Evolutionary conservation across 306 rosid species (phyloP).

Genomic region (Mimosa bimucronata): DNA sequence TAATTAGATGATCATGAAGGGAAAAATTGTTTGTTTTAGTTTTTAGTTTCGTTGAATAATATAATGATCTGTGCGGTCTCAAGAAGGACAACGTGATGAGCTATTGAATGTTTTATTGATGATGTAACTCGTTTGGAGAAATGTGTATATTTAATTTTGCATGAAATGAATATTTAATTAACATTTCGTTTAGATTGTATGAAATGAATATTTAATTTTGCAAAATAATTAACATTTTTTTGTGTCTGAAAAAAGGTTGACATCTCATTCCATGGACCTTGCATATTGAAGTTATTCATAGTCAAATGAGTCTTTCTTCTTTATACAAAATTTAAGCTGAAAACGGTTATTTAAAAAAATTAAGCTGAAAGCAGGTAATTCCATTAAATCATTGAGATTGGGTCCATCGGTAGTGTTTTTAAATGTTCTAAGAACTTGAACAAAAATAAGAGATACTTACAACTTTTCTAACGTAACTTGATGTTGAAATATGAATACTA

Average conservation of each 20-base stretch:
- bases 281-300: too few species aligned
- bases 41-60: conserved; percentile 29
- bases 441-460: too few species aligned
- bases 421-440: too few species aligned
- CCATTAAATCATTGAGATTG: background rate
- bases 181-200: too few species aligned
- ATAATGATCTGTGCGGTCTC: conserved; percentile 20
- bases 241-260: too few species aligned
- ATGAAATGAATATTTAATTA: background rate
- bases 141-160: background rate
- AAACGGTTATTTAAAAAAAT: background rate
- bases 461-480: too few species aligned
- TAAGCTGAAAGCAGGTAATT: background rate
- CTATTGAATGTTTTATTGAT: background rate
- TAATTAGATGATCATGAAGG: conserved; percentile 37
- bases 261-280: background rate
- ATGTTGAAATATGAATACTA: too few species aligned
- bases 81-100: background rate
- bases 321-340: background rate
- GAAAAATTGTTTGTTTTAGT: conserved; percentile 18
- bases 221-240: background rate
- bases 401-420: background rate
- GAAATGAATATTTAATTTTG: background rate
- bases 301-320: background rate
- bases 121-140: background rate